These are phyloP conservation scores for Scleroderma bovista DNA, from an alignment of 768 basidiomycete species.

Conservation along the genomic window DNA sequence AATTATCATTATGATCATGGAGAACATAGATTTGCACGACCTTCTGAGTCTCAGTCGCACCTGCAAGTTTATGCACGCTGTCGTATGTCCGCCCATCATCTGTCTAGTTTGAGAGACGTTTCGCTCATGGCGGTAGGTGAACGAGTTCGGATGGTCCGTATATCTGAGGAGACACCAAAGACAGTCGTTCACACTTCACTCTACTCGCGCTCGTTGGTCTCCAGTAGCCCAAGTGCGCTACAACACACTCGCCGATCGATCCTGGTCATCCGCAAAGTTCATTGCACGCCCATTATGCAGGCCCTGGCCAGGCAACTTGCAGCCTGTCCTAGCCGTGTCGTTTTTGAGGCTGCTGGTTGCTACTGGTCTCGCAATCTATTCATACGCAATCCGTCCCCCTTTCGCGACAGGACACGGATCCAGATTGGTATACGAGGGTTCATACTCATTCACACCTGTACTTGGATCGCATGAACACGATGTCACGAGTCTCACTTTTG, in stretches of 20 bases:
- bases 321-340: constrained; percentile 53
- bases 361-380: constrained; percentile 52
- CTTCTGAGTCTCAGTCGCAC: constrained; percentile 30
- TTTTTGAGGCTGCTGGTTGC: constrained; percentile 53
- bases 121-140: constrained; percentile 37
- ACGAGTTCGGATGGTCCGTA: constrained; percentile 53
- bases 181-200: constrained; percentile 47
- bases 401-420: constrained; percentile 32
- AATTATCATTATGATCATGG: constrained; percentile 49
- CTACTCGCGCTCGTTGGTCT: constrained; percentile 41
- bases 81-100: constrained; percentile 37
- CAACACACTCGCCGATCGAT: constrained; percentile 44
- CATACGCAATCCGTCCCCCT: constrained; percentile 43
- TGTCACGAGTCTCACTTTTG: constrained; percentile 51
- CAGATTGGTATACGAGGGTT: constrained; percentile 42
- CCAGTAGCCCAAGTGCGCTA: constrained; percentile 42
- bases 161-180: constrained; percentile 48
- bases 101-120: not conserved
- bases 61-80: constrained; percentile 23
- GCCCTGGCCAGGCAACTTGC: constrained; percentile 52
- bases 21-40: constrained; percentile 38
- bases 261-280: constrained; percentile 49
- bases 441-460: constrained; percentile 33
- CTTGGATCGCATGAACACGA: constrained; percentile 31
- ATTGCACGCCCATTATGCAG: constrained; percentile 60